A percentile compares a stretch with the other conserved stretches of the same genome.
These are phyloP conservation scores for Penicillium cataractarum DNA, from an alignment of 495 filamentous ascomycete genomes.

Conservation along the genomic window DNA sequence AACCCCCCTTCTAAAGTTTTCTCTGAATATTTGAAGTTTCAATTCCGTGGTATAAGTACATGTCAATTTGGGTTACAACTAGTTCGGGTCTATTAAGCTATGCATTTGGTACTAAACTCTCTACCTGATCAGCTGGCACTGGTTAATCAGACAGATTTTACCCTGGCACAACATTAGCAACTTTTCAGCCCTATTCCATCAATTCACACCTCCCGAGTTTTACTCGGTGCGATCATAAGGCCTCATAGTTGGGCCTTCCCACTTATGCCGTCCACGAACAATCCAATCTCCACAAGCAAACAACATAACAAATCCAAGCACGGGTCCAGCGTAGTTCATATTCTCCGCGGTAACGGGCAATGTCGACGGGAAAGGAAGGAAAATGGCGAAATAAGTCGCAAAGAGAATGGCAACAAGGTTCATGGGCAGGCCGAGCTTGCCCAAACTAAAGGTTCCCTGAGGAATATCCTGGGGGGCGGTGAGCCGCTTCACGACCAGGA, in stretches of 20 bases:
- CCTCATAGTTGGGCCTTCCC: conserved; percentile 34
- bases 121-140: too few species aligned
- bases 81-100: too few species aligned
- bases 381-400: conserved; percentile 45
- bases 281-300: conserved; percentile 48
- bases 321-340: conserved; percentile 52
- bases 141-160: too few species aligned
- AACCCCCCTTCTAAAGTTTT: too few species aligned
- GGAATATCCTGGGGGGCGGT: conserved; percentile 30
- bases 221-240: conserved; percentile 20
- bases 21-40: too few species aligned
- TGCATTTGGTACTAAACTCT: too few species aligned
- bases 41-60: too few species aligned
- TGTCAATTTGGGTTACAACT: too few species aligned
- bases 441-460: conserved; percentile 35
- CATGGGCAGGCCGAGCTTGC: conserved; percentile 39
- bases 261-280: conserved; percentile 40
- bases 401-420: conserved; percentile 50
- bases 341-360: conserved; percentile 44
- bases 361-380: conserved; percentile 48
- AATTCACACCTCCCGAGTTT: conserved; percentile 5
- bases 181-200: neutral
- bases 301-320: conserved; percentile 42
- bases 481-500: conserved; percentile 39
- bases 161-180: neutral